Conservation (phyloP, 2,329 filamentous ascomycete species). For the Clonostachys chloroleuca region DNA sequence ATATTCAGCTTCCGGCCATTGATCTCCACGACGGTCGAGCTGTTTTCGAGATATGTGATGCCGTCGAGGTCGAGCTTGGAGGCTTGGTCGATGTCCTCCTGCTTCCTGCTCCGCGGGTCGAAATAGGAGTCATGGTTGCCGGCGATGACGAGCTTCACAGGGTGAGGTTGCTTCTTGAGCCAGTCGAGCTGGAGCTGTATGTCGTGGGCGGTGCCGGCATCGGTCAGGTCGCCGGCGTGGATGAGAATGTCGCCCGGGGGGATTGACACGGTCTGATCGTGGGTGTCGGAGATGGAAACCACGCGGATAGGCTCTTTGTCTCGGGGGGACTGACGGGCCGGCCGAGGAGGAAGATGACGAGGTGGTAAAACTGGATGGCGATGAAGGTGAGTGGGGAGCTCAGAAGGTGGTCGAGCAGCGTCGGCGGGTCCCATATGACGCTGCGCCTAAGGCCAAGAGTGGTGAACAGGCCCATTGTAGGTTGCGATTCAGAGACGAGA, state of each 20-base stretch:
- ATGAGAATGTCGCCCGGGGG: constrained; percentile 81
- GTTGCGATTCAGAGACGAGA: not conserved
- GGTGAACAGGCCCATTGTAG: constrained; percentile 38
- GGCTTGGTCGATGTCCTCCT: constrained; percentile 48
- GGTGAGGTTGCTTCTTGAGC: constrained; percentile 69
- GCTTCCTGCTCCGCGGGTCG: constrained; percentile 58
- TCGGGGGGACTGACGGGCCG: constrained; percentile 52
- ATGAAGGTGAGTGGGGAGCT: constrained; percentile 64
- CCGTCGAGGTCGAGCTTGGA: constrained; percentile 58
- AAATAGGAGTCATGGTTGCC: constrained; percentile 91
- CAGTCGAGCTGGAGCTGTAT: constrained; percentile 84
- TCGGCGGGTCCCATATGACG: constrained; percentile 42
- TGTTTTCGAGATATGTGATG: constrained; percentile 73
- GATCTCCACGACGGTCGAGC: constrained; percentile 59
- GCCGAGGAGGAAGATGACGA: constrained; percentile 65
- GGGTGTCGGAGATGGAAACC: constrained; percentile 89
- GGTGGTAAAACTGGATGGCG: constrained; percentile 56
- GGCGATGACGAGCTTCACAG: constrained; percentile 75
- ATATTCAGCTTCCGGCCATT: constrained; percentile 50
- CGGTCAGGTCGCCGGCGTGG: constrained; percentile 82
- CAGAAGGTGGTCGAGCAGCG: constrained; percentile 58
- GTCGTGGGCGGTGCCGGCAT: constrained; percentile 64
- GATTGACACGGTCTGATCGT: constrained; percentile 57
- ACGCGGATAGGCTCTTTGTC: constrained; percentile 60
- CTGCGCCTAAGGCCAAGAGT: constrained; percentile 41